Base-by-base conservation (phyloP, 768 basidiomycete species). In the Leccinum ochraceum region DNA sequence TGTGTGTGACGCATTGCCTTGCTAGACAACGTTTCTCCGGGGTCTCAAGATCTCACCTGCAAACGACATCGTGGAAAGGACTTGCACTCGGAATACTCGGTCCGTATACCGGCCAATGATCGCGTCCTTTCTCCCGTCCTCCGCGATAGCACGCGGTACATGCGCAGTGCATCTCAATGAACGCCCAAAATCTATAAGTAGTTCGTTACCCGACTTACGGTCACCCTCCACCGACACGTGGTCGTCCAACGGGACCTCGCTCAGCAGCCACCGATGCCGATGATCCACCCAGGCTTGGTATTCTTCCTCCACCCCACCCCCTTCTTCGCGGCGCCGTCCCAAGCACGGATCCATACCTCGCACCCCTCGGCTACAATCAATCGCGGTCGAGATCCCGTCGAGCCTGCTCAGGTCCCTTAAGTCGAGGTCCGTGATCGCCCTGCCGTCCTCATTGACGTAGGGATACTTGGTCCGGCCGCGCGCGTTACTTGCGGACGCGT, bases 81-180 rank as follows among this genome's bases (percentile, higher is more conserved):
- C 32, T 34, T 34, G 32, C 10, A 30, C 78, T 79, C 11, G 84
- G 77, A 92, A 79, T 11, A 92, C 74, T 49, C 86, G 88, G 67
- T 92, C 91, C 3, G 91, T 88, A 74, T 88, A 91, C 9, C 32
- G 88, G 84, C 92, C 92, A 94, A 24, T 84, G 89, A 88, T 78
- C 1, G 91, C 92, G 64, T 94, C 91, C 22, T 77, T 73, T 54
- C 80, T 81, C 10, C 87, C 86, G 49, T 78, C 79, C 7, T 74
- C 66, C 8, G 86, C 82, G 28, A 93, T 77, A 34, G n/a, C 66
- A 22, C 42, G 66, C 0, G 79, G 68, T 9, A 79, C 76, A 70
- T 94, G 92, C 0, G 88, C 89, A 0, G 65, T 93, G 90, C 36
- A 82, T 75, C 71, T 92, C 88, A 75, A 94, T 81, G 68, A 87